Conservation (phyloP, 2,329 filamentous ascomycete species). For the Cercospora citrullina region DNA sequence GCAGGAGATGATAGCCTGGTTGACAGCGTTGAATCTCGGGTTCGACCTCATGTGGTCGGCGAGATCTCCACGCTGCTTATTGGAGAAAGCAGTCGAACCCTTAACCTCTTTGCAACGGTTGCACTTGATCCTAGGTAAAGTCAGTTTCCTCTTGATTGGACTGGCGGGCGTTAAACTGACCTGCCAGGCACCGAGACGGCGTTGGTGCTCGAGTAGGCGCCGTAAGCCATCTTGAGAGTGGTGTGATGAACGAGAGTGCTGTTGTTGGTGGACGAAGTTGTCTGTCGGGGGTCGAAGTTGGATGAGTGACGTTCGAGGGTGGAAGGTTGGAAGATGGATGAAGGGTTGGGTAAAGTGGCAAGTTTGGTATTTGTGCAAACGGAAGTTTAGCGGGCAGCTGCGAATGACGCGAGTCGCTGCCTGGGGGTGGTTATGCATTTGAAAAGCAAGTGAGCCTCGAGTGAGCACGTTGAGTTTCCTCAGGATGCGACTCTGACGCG, state of each 20-base stretch:
- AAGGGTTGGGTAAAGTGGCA: not conserved
- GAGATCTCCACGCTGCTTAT: constrained; percentile 12
- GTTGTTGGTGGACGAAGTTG: not conserved
- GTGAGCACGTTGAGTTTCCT: not conserved
- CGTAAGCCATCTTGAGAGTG: not conserved
- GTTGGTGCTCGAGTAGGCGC: not conserved
- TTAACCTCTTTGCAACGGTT: constrained; percentile 20
- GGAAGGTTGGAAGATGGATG: not conserved
- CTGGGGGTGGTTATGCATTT: not conserved
- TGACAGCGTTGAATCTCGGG: constrained; percentile 16
- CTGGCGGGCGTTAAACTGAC: not conserved
- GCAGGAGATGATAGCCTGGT: constrained; percentile 25
- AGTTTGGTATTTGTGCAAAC: not conserved
- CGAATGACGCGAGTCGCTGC: not conserved
- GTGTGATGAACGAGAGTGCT: not conserved
- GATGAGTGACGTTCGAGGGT: not conserved
- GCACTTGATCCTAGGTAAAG: constrained; percentile 25
- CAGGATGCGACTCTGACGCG: not conserved
- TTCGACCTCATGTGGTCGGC: constrained; percentile 3
- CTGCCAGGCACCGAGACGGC: not conserved
- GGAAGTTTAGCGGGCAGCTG: not conserved
- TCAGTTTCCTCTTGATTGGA: not conserved
- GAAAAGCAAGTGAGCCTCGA: not conserved
- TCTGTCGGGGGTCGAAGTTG: not conserved
- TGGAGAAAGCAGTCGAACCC: constrained; percentile 12